phyloP scores from a whole-genome alignment of 371 early-diverging fungal species.

The Mortierella sp. region DNA sequence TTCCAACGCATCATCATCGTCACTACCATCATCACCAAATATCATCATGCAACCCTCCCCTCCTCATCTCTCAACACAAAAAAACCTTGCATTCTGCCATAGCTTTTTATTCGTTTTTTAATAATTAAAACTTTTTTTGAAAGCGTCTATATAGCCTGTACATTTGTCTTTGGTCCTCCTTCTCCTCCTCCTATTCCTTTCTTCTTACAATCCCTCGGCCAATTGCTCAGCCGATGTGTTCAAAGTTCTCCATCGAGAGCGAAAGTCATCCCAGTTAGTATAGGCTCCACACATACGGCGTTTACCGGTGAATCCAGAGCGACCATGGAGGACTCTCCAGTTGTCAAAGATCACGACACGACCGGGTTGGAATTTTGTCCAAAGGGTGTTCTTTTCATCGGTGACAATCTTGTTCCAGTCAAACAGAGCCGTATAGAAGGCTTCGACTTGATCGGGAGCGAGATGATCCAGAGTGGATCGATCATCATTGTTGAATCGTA shows the following conservation, averaged over 20 bases:
- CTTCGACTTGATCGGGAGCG: slow-evolving; percentile 60
- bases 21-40: no score
- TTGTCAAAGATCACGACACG: slow-evolving; percentile 85
- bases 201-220: slow-evolving; percentile 22
- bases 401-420: slow-evolving; percentile 76
- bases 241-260: slow-evolving; percentile 61
- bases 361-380: slow-evolving; percentile 80
- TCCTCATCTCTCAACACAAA: no score
- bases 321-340: slow-evolving; percentile 89
- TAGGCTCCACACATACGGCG: slow-evolving; percentile 85
- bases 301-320: slow-evolving; percentile 80
- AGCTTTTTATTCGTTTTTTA: not conserved
- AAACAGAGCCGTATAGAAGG: slow-evolving; percentile 80
- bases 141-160: no score
- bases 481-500: slow-evolving; percentile 92
- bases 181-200: no score
- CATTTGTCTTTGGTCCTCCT: no score
- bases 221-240: slow-evolving; percentile 27
- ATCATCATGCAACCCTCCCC: no score
- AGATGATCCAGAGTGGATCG: slow-evolving; percentile 74
- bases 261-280: slow-evolving; percentile 85
- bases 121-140: not conserved
- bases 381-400: slow-evolving; percentile 68
- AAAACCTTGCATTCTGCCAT: not conserved
- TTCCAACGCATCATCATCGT: no score